Evolutionary conservation across 306 rosid genomes (phyloP), one percentile per base, ranked within the genome.

Genomic region (Cajanus cajan): DNA sequence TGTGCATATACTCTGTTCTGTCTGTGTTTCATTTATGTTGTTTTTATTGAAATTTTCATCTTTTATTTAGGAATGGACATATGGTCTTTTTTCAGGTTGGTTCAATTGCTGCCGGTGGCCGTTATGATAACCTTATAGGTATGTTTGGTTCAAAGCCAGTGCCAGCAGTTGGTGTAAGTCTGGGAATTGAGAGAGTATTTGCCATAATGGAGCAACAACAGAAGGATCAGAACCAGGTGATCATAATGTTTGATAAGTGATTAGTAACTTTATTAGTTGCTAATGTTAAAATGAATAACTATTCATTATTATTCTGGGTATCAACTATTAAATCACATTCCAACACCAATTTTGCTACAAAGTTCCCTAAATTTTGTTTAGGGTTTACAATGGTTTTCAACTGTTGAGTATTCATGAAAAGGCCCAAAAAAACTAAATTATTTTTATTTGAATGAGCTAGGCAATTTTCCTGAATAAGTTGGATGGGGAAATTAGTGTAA

Each of bases 111-210:
- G 96, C 93, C 24, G 98, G 98, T 34, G 98, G 98, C 39, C 93
- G 98, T 31, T 95, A 88, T 65, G 98, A 92, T 91, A 88, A 90
- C 82, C 95, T 95, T 31, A 89, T 95, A 82, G 94, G 98, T 40
- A 95, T 89, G 96, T 95, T 95, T 70, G 96, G 98, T 58, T 83
- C 95, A 58, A 95, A 85, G 89, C 92, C 86, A 83, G 91, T 91
- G 76, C 97, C 94, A 73, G 92, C 98, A 39, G 94, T 95, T 84
- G 98, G 98, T 76, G 86, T 91, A n/a, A 95, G 98, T 79, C 94
- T 95, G 80, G 98, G 98, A 86, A 95, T 95, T 24, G 98, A 93
- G 80, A 92, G 98, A 68, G 98, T 95, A 59, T 91, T 95, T 87
- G 77, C 89, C 69, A 95, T 95, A 78, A 88, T 92, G 98, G 98